Base-by-base conservation (phyloP, 805 yeast species). In the Sugiyamaella valdiviana region DNA sequence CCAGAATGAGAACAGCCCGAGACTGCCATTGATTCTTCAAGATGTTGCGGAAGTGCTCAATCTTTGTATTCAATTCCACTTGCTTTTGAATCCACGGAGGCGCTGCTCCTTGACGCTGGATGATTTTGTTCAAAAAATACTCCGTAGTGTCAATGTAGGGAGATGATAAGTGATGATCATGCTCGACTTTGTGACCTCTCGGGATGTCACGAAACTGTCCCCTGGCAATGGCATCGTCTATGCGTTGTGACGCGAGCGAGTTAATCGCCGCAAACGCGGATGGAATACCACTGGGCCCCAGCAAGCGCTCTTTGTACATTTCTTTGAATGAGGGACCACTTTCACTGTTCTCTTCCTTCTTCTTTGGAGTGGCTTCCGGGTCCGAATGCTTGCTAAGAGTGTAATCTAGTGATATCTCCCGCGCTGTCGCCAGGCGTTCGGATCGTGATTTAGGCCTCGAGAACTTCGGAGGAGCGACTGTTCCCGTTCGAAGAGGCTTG, bases 81-180 rank as follows among this genome's bases (percentile, higher is more conserved):
- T 85, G 93, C 48, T 78, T 81, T 57, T 87, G 95, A 35, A 89
- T 82, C 96, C 96, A 89, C 0, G 95, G 95, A 0, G 96, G 95
- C 9, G 80, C 69, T 0, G 86, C 80, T 43, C 86, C 89, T 63
- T 89, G 96, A 39, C 78, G 75, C 46, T 65, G 58, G 46, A 89
- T 66, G 40, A 89, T 82, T 52, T 85, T 80, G 65, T 89, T 89
- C 67, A 89, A 65, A 61, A 87, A 86, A 62, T 81, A 86, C 57
- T 83, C 95, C 46, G 80, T 85, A 51, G 75, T 76, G 63, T 78
- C 93, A 49, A 74, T 70, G 64, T 72, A 83, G 41, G 79, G 83
- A 62, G 69, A 78, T 55, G 66, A 69, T n/a, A 65, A 63, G 45
- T 68, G 62, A 42, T 58, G 64, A 15, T 67, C 72, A 19, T 55